Percentiles rank a stretch among this genome's conserved stretches.
These are phyloP conservation scores for Hortaea werneckii DNA, from an alignment of 2,329 filamentous ascomycete species.

Conservation along the genomic window DNA sequence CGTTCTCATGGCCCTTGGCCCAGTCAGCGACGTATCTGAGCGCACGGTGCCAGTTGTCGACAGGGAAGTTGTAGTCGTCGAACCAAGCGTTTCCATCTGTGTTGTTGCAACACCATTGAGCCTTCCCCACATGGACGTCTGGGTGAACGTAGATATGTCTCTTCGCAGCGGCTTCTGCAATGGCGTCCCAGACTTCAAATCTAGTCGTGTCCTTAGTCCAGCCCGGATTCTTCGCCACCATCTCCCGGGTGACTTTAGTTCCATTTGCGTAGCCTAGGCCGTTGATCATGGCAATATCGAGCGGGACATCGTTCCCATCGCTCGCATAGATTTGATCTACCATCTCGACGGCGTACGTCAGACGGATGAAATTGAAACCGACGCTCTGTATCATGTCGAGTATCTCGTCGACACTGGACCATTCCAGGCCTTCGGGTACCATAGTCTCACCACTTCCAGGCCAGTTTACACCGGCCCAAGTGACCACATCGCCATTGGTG, in stretches of 20 bases:
- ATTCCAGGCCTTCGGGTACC: conserved; percentile 54
- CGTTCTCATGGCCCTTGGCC: too few species aligned
- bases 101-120: too few species aligned
- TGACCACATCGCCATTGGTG: conserved; percentile 19
- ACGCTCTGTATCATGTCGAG: conserved; percentile 47
- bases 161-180: too few species aligned
- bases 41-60: too few species aligned
- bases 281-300: conserved; percentile 6
- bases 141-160: too few species aligned
- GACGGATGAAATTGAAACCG: conserved; percentile 52
- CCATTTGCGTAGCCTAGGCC: conserved; percentile 44
- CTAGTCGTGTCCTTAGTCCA: conserved; percentile 40
- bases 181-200: too few species aligned
- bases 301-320: conserved; percentile 2
- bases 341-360: conserved; percentile 55
- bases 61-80: too few species aligned
- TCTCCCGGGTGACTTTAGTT: conserved; percentile 39
- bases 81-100: too few species aligned
- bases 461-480: conserved; percentile 50
- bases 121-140: too few species aligned
- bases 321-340: conserved; percentile 34
- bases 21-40: too few species aligned
- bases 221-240: conserved; percentile 46
- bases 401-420: conserved; percentile 46
- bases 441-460: conserved; percentile 50